Evolutionary conservation across 805 yeast species (phyloP).

Genomic region (Metschnikowia rubicola): DNA sequence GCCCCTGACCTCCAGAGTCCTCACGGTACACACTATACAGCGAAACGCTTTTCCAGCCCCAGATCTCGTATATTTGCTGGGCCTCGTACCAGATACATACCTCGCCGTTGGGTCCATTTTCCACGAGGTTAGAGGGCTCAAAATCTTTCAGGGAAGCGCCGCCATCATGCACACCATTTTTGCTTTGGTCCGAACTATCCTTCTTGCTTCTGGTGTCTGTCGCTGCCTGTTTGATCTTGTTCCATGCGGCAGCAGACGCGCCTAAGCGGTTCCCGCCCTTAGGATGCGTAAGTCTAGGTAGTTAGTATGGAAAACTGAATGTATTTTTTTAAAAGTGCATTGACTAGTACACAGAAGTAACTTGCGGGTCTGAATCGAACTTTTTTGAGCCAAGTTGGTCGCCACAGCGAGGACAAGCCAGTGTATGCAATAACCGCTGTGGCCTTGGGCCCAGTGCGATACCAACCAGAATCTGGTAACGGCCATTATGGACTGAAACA

Average conservation of each 20-base stretch:
- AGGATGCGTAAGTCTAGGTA: slow-evolving; percentile 27
- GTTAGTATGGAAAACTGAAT: slow-evolving; percentile 4
- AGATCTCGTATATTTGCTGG: slow-evolving; percentile 24
- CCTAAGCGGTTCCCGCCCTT: slow-evolving; percentile 38
- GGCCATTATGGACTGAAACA: too few species aligned
- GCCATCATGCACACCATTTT: not conserved
- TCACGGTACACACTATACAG: not conserved
- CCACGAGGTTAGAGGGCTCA: slow-evolving; percentile 12
- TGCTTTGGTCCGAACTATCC: not conserved
- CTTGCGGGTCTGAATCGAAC: too few species aligned
- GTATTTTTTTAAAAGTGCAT: not conserved
- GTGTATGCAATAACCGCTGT: too few species aligned
- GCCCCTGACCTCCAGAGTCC: not conserved
- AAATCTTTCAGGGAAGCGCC: not conserved
- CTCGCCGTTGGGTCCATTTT: slow-evolving; percentile 33
- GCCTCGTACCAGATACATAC: slow-evolving; percentile 25
- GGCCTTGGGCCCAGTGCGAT: too few species aligned
- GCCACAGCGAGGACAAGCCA: too few species aligned
- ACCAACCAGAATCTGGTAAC: too few species aligned
- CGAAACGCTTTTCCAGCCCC: slow-evolving; percentile 28
- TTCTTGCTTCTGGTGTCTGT: slow-evolving; percentile 2
- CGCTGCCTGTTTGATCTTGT: slow-evolving; percentile 34
- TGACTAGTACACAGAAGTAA: too few species aligned
- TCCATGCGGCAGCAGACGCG: slow-evolving; percentile 41
- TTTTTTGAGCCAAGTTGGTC: too few species aligned